These are phyloP conservation scores for Aspergillus biplanus DNA, from an alignment of 495 filamentous ascomycete genomes.

Conservation along the genomic window DNA sequence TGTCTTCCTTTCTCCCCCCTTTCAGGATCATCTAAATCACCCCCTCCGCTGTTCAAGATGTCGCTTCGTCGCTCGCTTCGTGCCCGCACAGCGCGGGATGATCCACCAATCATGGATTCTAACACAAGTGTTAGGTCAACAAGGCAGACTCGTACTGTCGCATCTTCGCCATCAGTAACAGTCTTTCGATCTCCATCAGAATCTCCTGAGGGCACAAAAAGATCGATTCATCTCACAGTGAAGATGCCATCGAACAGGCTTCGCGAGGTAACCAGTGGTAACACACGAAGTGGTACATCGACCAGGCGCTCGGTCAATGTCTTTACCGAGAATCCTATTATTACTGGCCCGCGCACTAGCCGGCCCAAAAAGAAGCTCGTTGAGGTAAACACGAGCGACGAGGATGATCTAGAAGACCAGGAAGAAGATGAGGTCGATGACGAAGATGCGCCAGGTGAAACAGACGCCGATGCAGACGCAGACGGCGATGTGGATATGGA, in stretches of 20 bases:
- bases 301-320: constrained; percentile 47
- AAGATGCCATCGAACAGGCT: constrained; percentile 84
- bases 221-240: constrained; percentile 77
- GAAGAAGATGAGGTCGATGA: constrained; percentile 58
- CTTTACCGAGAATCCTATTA: constrained; percentile 59
- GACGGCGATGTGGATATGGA: constrained; percentile 64
- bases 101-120: constrained; percentile 43
- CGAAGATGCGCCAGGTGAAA: constrained; percentile 48
- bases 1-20: neutral
- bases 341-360: constrained; percentile 64
- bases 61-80: constrained; percentile 54
- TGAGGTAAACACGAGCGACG: constrained; percentile 63
- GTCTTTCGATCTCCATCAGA: constrained; percentile 59
- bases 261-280: constrained; percentile 66
- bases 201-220: constrained; percentile 58
- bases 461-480: constrained; percentile 58
- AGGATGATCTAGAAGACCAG: constrained; percentile 56
- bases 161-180: constrained; percentile 44
- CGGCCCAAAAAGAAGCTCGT: constrained; percentile 71
- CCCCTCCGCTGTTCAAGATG: constrained; percentile 39
- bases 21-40: neutral
- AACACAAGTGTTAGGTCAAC: constrained; percentile 40
- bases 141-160: constrained; percentile 40
- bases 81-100: constrained; percentile 46
- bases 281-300: constrained; percentile 29